Base-by-base conservation (phyloP, 1,284 basidiomycete genomes). In the Ganoderma meredithae region DNA sequence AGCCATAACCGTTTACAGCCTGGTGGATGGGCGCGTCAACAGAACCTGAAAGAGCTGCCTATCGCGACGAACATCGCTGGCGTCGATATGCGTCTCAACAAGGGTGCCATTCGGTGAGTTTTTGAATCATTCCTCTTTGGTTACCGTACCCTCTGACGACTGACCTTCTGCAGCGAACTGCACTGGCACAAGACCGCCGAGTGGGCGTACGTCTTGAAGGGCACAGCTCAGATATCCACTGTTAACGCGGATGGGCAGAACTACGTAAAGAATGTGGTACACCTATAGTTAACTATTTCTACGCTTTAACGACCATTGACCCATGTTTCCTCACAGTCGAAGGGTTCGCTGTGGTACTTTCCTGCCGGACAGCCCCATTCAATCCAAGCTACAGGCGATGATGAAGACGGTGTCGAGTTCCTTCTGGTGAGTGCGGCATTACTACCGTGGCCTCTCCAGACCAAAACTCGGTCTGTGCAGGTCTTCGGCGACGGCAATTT, bases 181-280 rank as follows among this genome's bases (percentile, higher is more conserved):
- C 91, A 93, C 74, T 92, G 91, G 91, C 91, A 94, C 76, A 86
- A 83, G 65, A 88, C 86, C 3, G 82, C 86, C 39, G 92, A 93
- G 86, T 92, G 90, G 91, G 88, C 87, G 0, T 92, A 91, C 69
- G 83, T 92, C 22, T 74, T 92, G 55, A 88, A 85, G 88, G 90
- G 91, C 55, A 81, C 81, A 6, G 86, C 85, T 1, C 88, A 90
- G 76, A 79, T 94, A 47, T 84, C 90, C 0, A 79, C 88, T 0
- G 84, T 93, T 15, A 87, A 90, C 73, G 66, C 83, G 1, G 79
- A 90, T 1, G 91, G 92, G 2, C 84, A 83, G 69, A 92, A 90
- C 77, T 91, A 85, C 70, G 77, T 90, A 40, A 84, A 81, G 1
- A 88, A 82, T n/a, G 84, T 88, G 43, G 77, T 76, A 63, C 58